phyloP scores from a whole-genome alignment of 2,329 filamentous ascomycete species.

The Penicillium sp. region DNA sequence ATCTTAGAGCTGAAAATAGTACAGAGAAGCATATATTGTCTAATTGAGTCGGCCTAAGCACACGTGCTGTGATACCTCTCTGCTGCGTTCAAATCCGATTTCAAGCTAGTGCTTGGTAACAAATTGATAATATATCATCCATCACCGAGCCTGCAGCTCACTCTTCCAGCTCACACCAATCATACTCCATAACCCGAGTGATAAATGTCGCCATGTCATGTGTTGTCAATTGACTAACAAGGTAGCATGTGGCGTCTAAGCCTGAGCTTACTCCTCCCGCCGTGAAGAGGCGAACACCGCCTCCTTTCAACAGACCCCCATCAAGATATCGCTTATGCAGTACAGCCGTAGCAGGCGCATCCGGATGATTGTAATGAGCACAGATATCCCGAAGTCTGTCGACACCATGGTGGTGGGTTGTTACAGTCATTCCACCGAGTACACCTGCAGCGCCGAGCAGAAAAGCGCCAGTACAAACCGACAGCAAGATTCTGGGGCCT shows the following conservation, averaged over 20 bases:
- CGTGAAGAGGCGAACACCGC: constrained; percentile 71
- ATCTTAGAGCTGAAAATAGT: not conserved
- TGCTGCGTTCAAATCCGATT: not conserved
- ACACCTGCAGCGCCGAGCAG: constrained; percentile 40
- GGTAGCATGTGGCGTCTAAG: constrained; percentile 78
- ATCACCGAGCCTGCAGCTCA: not conserved
- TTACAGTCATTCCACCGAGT: constrained; percentile 34
- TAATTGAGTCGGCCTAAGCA: not conserved
- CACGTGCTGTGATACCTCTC: not conserved
- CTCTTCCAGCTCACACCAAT: constrained; percentile 57
- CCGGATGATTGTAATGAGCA: constrained; percentile 7
- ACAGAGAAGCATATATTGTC: not conserved
- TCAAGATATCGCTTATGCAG: constrained; percentile 23
- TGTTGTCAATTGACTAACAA: constrained; percentile 78
- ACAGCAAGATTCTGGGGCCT: constrained; percentile 35
- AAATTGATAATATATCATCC: not conserved
- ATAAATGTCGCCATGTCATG: constrained; percentile 74
- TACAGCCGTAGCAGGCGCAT: constrained; percentile 8
- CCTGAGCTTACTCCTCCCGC: constrained; percentile 75
- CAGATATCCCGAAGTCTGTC: constrained; percentile 25
- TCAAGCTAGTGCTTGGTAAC: not conserved
- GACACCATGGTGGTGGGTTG: constrained; percentile 39
- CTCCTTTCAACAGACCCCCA: constrained; percentile 25
- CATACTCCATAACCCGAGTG: constrained; percentile 73
- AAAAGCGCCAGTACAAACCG: constrained; percentile 42